These are phyloP conservation scores for Plasmodiophora brassicae DNA, from an alignment of 208 protist genomes.

Conservation along the genomic window DNA sequence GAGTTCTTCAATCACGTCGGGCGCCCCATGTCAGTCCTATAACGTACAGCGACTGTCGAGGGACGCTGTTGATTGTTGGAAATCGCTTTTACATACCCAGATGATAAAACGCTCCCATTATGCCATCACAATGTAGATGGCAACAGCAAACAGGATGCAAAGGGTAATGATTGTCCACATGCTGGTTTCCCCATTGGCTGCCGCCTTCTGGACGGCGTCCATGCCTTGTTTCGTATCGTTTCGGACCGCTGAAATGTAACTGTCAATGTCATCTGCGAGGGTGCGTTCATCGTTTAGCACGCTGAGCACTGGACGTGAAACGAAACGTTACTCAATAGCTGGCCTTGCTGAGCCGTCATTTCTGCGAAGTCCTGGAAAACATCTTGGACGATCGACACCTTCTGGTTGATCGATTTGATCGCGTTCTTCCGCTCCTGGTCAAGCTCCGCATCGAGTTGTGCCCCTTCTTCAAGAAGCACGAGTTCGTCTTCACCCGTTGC, in stretches of 20 bases:
- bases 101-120: too few relatives aligned
- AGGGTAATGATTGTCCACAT: too few relatives aligned
- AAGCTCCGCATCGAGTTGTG: neutral
- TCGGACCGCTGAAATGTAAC: neutral
- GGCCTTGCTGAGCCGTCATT: neutral
- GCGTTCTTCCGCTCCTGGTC: neutral
- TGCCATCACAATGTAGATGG: too few relatives aligned
- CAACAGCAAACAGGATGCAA: too few relatives aligned
- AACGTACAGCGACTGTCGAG: too few relatives aligned
- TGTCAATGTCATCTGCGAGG: neutral
- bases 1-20: slow-evolving; percentile 32
- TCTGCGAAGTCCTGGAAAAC: slow-evolving; percentile 8
- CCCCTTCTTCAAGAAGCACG: neutral
- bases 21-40: too few relatives aligned
- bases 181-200: too few relatives aligned
- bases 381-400: neutral
- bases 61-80: too few relatives aligned
- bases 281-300: neutral
- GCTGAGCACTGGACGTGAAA: neutral
- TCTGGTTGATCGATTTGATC: neutral
- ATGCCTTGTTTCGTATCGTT: neutral
- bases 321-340: neutral
- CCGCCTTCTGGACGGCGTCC: neutral
- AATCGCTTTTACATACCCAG: too few relatives aligned
- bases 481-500: slow-evolving; percentile 5